Conservation (phyloP, 192 early-diverging fungal species). For the Coemansia sp. region DNA sequence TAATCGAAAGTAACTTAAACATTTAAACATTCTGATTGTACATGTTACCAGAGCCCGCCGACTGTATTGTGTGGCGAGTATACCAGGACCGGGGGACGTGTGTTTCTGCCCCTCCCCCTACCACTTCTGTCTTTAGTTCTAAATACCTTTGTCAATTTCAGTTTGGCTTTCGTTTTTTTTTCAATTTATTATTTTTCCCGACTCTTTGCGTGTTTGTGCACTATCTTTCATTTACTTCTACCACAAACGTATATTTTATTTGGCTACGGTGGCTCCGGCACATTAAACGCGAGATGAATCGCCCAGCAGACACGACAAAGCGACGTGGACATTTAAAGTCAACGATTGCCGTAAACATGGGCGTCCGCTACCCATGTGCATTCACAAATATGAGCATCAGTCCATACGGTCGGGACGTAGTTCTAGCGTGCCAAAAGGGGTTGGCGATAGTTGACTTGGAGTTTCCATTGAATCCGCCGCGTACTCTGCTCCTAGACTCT, state of each 20-base stretch:
- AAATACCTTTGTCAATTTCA: no score
- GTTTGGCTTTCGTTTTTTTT: no score
- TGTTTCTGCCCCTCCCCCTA: no score
- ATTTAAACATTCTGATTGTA: no score
- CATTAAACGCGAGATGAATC: constrained; percentile 8
- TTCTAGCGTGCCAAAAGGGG: constrained; percentile 37
- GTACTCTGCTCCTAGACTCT: constrained; percentile 27
- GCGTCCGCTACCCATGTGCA: constrained; percentile 34
- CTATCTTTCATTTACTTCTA: background rate
- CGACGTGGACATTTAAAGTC: constrained; percentile 17
- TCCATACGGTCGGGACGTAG: constrained; percentile 48
- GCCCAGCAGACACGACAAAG: background rate
- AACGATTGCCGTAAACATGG: constrained; percentile 33
- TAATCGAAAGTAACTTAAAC: no score
- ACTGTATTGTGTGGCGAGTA: no score
- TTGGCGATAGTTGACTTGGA: constrained; percentile 47
- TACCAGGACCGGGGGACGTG: no score
- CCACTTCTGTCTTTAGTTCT: no score
- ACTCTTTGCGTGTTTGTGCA: no score
- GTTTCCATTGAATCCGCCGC: constrained; percentile 33
- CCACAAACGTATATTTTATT: background rate
- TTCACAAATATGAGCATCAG: constrained; percentile 47
- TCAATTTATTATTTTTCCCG: no score
- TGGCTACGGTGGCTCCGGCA: no score
- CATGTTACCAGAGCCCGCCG: no score